Conservation (phyloP, 2,329 filamentous ascomycete species). For the Tolypocladium sp. region DNA sequence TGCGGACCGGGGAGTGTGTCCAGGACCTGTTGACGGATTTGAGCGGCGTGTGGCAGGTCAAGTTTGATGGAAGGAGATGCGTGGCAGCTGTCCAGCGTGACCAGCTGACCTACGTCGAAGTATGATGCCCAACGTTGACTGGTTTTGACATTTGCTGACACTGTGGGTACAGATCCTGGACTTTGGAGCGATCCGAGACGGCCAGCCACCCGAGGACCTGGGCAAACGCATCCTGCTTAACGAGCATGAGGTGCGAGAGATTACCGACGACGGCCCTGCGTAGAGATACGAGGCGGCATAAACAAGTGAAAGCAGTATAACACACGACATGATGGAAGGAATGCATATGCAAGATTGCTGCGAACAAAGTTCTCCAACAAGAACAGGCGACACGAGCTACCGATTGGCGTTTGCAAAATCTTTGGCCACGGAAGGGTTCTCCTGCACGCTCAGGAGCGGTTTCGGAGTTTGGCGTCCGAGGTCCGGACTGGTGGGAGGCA, state of each 20-base stretch:
- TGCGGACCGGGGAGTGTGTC: conserved; percentile 82
- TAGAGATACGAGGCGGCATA: neutral
- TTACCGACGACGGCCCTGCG: conserved; percentile 34
- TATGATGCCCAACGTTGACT: conserved; percentile 31
- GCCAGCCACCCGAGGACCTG: conserved; percentile 65
- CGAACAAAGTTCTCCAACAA: neutral
- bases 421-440: neutral
- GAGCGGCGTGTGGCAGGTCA: conserved; percentile 97
- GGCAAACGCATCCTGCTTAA: conserved; percentile 69
- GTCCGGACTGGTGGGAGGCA: neutral
- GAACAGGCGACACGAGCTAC: neutral
- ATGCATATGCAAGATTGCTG: conserved; percentile 7
- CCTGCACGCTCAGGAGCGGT: neutral
- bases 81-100: conserved; percentile 95
- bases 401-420: neutral
- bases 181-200: conserved; percentile 89
- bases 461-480: neutral
- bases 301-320: neutral
- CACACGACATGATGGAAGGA: conserved; percentile 2
- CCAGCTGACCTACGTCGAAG: conserved; percentile 90
- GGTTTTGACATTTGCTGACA: neutral
- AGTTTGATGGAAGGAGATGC: conserved; percentile 90
- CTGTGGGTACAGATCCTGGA: conserved; percentile 67
- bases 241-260: conserved; percentile 40
- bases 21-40: conserved; percentile 89